These are phyloP conservation scores for Xylaria intraflava DNA, from an alignment of 495 filamentous ascomycete species.

Conservation along the genomic window DNA sequence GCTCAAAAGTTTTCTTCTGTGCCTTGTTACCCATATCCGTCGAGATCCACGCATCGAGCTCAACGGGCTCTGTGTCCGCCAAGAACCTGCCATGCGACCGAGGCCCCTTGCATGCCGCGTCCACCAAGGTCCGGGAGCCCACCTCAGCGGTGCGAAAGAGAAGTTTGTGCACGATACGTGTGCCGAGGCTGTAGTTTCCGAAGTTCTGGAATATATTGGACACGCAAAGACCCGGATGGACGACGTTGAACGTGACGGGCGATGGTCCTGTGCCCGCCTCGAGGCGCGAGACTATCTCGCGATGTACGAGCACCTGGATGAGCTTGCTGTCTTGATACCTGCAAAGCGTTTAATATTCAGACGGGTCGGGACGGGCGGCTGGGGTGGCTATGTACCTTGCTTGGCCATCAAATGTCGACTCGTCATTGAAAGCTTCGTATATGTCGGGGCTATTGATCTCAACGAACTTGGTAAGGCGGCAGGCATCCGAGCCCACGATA, in stretches of 20 bases:
- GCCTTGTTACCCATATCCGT: slow-evolving; percentile 1
- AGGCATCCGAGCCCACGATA: slow-evolving; percentile 34
- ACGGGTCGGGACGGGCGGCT: too few species aligned
- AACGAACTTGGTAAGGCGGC: slow-evolving; percentile 23
- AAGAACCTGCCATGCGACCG: slow-evolving; percentile 2
- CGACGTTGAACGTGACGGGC: not conserved
- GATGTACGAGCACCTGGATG: not conserved
- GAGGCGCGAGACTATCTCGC: not conserved
- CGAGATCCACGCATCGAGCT: slow-evolving; percentile 1
- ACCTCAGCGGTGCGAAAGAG: slow-evolving; percentile 3
- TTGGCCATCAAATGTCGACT: slow-evolving; percentile 13
- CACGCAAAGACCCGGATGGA: not conserved
- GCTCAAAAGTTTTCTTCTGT: slow-evolving; percentile 5
- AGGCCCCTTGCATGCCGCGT: not conserved
- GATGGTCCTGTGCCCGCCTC: not conserved
- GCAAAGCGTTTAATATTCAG: not conserved
- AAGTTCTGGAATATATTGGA: not conserved
- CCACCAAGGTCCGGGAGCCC: not conserved
- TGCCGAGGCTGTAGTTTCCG: not conserved
- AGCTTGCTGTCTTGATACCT: slow-evolving; percentile 2
- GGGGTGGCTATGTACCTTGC: not conserved
- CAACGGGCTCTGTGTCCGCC: not conserved
- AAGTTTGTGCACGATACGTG: not conserved
- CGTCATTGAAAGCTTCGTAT: slow-evolving; percentile 28
- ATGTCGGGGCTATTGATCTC: slow-evolving; percentile 26